Conservation (phyloP, 805 yeast genomes). For the Pichia phayaonensis region DNA sequence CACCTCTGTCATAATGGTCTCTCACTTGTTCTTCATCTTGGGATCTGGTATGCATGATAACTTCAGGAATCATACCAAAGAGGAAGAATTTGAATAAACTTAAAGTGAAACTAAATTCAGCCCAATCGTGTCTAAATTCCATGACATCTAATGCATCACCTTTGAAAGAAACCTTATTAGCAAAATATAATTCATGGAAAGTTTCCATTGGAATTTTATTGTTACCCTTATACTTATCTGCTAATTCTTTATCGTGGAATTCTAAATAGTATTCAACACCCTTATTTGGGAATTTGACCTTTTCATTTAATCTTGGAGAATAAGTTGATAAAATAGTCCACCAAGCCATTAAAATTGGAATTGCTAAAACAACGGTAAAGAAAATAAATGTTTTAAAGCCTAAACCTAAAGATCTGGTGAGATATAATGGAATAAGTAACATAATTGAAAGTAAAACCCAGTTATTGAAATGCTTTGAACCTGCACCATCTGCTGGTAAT, state of each 20-base stretch:
- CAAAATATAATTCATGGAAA: slow-evolving; percentile 82
- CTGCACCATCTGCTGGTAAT: slow-evolving; percentile 88
- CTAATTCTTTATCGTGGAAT: slow-evolving; percentile 67
- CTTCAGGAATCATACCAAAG: slow-evolving; percentile 88
- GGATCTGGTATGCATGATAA: slow-evolving; percentile 81
- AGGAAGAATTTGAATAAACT: slow-evolving; percentile 73
- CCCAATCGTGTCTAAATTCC: slow-evolving; percentile 92
- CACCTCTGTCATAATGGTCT: slow-evolving; percentile 94
- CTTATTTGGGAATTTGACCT: slow-evolving; percentile 63
- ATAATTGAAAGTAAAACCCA: slow-evolving; percentile 40
- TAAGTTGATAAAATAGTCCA: slow-evolving; percentile 75
- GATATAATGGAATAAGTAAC: slow-evolving; percentile 51
- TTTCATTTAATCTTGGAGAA: slow-evolving; percentile 77
- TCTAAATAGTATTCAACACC: slow-evolving; percentile 76
- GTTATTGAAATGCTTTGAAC: slow-evolving; percentile 70
- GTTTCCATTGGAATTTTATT: slow-evolving; percentile 87
- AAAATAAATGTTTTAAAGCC: slow-evolving; percentile 63
- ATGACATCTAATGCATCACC: slow-evolving; percentile 79
- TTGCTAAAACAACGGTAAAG: slow-evolving; percentile 42
- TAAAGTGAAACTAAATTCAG: slow-evolving; percentile 68
- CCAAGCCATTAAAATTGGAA: slow-evolving; percentile 74
- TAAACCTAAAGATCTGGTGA: slow-evolving; percentile 59
- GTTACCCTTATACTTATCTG: slow-evolving; percentile 60
- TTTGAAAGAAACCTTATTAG: slow-evolving; percentile 74
- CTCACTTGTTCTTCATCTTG: slow-evolving; percentile 96